A percentile compares a stretch with the other conserved stretches of the same genome.
Conservation (phyloP, 805 yeast species). For the Candida rishiriensis region DNA sequence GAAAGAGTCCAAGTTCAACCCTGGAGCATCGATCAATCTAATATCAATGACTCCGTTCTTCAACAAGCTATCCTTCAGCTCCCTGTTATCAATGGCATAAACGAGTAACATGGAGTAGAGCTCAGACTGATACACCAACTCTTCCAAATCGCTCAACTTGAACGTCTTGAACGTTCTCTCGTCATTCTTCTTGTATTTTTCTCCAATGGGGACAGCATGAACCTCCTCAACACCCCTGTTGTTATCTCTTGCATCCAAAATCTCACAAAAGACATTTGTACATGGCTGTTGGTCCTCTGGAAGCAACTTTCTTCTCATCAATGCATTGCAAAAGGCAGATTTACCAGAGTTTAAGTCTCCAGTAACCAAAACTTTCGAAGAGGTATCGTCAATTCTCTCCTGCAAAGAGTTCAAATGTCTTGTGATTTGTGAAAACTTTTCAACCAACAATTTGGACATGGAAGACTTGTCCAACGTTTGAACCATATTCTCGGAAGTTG, state of each 20-base stretch:
- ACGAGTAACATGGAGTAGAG: constrained; percentile 70
- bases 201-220: constrained; percentile 74
- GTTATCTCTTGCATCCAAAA: constrained; percentile 77
- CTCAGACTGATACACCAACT: constrained; percentile 71
- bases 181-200: constrained; percentile 47
- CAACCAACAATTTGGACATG: constrained; percentile 62
- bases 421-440: constrained; percentile 58
- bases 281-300: constrained; percentile 99
- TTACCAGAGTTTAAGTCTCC: constrained; percentile 98
- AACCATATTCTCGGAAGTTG: constrained; percentile 39
- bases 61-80: constrained; percentile 62
- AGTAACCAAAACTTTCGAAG: constrained; percentile 91
- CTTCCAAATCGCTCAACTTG: constrained; percentile 52
- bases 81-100: constrained; percentile 73
- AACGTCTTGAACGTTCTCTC: constrained; percentile 60
- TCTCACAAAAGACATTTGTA: constrained; percentile 94
- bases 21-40: constrained; percentile 94
- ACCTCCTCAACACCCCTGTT: constrained; percentile 72
- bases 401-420: constrained; percentile 68
- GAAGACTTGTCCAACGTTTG: constrained; percentile 62
- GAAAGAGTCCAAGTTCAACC: constrained; percentile 85
- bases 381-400: constrained; percentile 83
- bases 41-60: constrained; percentile 91
- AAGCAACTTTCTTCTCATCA: constrained; percentile 67
- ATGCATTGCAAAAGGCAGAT: constrained; percentile 90